Percentiles rank a stretch among this genome's conserved stretches.
Evolutionary conservation across 1,139 yeast species (phyloP).

Genomic region (Debaryomyces coudertii): DNA sequence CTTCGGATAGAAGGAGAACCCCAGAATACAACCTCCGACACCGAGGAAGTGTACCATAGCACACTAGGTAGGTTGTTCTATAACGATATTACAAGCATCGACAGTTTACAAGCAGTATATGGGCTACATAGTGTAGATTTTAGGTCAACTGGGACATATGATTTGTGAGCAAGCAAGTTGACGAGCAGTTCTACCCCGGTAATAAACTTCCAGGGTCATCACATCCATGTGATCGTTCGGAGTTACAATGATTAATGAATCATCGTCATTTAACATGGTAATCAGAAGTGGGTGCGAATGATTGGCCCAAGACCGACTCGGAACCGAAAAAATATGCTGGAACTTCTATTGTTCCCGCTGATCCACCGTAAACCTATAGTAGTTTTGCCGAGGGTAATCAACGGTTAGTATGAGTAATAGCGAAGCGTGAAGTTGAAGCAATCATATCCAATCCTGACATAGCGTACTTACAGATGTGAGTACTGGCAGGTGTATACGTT

Average conservation of each 20-base stretch:
- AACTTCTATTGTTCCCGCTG: neutral
- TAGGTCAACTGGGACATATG: neutral
- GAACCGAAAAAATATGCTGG: conserved; percentile 3
- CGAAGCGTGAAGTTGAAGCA: neutral
- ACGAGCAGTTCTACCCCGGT: neutral
- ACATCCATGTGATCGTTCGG: conserved; percentile 1
- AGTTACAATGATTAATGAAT: conserved; percentile 6
- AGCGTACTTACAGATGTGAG: neutral
- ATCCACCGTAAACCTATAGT: neutral
- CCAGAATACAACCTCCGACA: conserved; percentile 1
- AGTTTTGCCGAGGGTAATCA: neutral
- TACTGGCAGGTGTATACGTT: neutral
- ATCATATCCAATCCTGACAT: neutral
- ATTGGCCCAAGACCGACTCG: conserved; percentile 1
- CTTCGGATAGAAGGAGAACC: conserved; percentile 7
- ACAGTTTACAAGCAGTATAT: neutral
- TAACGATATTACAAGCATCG: neutral
- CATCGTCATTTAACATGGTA: conserved; percentile 3
- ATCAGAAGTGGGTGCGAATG: neutral
- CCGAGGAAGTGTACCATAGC: neutral
- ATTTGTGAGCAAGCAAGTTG: neutral
- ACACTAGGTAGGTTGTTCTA: neutral
- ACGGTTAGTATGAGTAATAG: neutral
- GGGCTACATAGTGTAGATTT: neutral
- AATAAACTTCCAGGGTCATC: neutral